Evolutionary conservation across 805 yeast genomes (phyloP).

Genomic region (Hanseniaspora osmophila): DNA sequence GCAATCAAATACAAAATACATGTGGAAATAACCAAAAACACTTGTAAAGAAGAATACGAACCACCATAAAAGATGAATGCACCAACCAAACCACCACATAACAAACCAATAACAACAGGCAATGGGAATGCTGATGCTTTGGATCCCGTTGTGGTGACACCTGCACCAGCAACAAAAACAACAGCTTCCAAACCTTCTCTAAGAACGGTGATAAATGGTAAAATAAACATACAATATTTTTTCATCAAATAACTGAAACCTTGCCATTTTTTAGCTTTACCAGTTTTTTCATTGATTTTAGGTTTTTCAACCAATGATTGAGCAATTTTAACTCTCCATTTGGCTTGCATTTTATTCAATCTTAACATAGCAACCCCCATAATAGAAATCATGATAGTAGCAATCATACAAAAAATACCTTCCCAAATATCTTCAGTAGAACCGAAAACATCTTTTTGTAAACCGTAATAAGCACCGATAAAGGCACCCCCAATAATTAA

Average conservation of each 20-base stretch:
- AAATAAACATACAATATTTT: constrained; percentile 76
- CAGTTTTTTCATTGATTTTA: constrained; percentile 33
- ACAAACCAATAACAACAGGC: constrained; percentile 79
- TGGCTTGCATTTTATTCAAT: constrained; percentile 88
- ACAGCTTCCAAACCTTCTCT: constrained; percentile 97
- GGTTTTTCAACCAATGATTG: constrained; percentile 58
- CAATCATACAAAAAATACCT: constrained; percentile 85
- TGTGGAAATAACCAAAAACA: constrained; percentile 78
- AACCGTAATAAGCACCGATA: constrained; percentile 81
- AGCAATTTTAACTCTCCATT: constrained; percentile 94
- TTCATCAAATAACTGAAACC: constrained; percentile 38
- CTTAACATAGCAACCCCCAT: constrained; percentile 97
- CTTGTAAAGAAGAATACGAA: constrained; percentile 65
- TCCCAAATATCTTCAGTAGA: constrained; percentile 90
- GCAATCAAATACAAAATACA: constrained; percentile 78
- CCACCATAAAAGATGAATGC: constrained; percentile 66
- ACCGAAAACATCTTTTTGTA: constrained; percentile 74
- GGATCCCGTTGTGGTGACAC: constrained; percentile 40
- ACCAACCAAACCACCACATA: constrained; percentile 70
- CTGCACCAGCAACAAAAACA: constrained; percentile 92
- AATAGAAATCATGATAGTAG: constrained; percentile 72
- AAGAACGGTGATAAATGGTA: constrained; percentile 80
- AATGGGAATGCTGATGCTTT: constrained; percentile 73
- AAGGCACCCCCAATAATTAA: constrained; percentile 79
- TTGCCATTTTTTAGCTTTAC: constrained; percentile 19